Percentiles rank a stretch among this genome's conserved stretches.
Conservation (phyloP, 225 moss, liverwort and hornwort species). For the Lunularia cruciata region DNA sequence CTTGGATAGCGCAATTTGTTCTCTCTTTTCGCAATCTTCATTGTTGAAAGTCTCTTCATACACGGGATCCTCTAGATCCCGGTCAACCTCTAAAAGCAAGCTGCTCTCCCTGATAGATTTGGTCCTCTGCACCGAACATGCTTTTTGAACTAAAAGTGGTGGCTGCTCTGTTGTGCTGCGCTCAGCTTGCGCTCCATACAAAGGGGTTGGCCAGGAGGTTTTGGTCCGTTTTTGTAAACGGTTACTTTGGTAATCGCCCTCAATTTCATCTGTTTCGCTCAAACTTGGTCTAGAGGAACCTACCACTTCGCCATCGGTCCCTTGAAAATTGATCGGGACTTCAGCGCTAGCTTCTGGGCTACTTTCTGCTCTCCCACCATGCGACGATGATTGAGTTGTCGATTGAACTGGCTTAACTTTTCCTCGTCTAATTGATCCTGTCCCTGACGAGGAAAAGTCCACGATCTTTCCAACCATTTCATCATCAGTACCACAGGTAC, state of each 20-base stretch:
- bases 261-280: background rate
- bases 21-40: slow-evolving; percentile 22
- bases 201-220: slow-evolving; percentile 12
- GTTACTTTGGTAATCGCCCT: background rate
- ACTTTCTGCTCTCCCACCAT: too few relatives aligned
- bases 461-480: background rate
- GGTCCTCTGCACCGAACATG: background rate
- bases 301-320: background rate
- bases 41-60: background rate
- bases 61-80: background rate
- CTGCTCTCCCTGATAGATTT: background rate
- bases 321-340: background rate
- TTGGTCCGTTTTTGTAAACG: background rate
- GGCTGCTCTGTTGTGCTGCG: background rate
- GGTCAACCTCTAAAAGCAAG: too few relatives aligned
- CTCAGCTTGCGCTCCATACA: slow-evolving; percentile 7
- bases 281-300: slow-evolving; percentile 1
- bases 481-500: slow-evolving; percentile 15
- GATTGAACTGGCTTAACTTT: background rate
- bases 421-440: background rate
- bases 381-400: too few relatives aligned
- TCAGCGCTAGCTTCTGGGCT: background rate
- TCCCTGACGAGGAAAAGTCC: background rate
- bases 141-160: background rate
- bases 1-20: slow-evolving; percentile 35